These are phyloP conservation scores for Wickerhamomyces hampshirensis DNA, from an alignment of 805 yeast species.

Conservation along the genomic window DNA sequence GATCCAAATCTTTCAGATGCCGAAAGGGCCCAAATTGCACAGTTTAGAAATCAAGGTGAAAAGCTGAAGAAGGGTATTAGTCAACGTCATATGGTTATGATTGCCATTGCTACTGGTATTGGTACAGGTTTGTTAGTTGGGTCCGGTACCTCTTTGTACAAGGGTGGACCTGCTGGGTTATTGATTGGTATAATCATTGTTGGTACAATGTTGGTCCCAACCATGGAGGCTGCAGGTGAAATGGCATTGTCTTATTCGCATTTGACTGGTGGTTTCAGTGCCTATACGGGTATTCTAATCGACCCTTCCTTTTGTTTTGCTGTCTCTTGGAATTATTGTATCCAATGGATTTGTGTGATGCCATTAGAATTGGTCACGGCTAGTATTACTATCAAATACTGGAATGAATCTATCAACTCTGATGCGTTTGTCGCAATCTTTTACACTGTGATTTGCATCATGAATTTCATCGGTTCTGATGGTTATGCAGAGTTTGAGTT, in stretches of 20 bases:
- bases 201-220: conserved; percentile 53
- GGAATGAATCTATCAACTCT: conserved; percentile 50
- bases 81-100: conserved; percentile 30
- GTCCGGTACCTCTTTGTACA: conserved; percentile 41
- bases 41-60: conserved; percentile 25
- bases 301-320: conserved; percentile 58
- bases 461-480: conserved; percentile 46
- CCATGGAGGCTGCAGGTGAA: conserved; percentile 63
- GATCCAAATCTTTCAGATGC: conserved; percentile 36
- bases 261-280: conserved; percentile 59
- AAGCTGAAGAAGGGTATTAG: conserved; percentile 21
- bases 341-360: conserved; percentile 59
- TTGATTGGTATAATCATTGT: conserved; percentile 54
- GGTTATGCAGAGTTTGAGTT: conserved; percentile 64
- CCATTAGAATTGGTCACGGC: conserved; percentile 65
- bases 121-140: conserved; percentile 73
- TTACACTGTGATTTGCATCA: conserved; percentile 35
- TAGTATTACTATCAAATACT: conserved; percentile 53
- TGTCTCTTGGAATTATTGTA: conserved; percentile 56
- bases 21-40: conserved; percentile 31
- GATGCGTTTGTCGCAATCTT: conserved; percentile 56
- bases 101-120: conserved; percentile 74
- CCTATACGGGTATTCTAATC: conserved; percentile 49
- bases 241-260: conserved; percentile 55
- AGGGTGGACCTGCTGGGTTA: conserved; percentile 44